Evolutionary conservation across 768 basidiomycete genomes (phyloP).

Genomic region (Termitomyces sp.): DNA sequence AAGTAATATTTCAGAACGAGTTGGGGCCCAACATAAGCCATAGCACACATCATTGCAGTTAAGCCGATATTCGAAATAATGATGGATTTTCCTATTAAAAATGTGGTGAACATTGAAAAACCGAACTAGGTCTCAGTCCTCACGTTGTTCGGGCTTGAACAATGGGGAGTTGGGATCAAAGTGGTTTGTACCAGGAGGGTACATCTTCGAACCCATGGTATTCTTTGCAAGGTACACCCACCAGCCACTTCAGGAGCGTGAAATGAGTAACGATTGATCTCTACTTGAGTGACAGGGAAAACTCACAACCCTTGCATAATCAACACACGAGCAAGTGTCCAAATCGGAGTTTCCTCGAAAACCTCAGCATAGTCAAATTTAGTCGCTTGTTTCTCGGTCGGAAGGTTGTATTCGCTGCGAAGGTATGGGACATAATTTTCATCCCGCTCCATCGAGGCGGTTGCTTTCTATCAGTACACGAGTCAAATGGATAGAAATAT

Average conservation of each 20-base stretch:
- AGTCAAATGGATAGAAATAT: background rate
- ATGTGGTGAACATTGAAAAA: background rate
- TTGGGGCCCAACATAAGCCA: constrained; percentile 19
- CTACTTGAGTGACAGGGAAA: background rate
- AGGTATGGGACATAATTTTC: constrained; percentile 66
- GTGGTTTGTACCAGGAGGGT: constrained; percentile 44
- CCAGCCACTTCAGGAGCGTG: constrained; percentile 17
- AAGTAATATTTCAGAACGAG: constrained; percentile 28
- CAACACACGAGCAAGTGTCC: constrained; percentile 35
- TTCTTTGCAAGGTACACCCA: constrained; percentile 31
- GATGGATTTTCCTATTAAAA: constrained; percentile 30
- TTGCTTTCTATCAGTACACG: constrained; percentile 40
- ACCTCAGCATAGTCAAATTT: constrained; percentile 40
- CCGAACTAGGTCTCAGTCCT: constrained; percentile 11
- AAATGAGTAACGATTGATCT: background rate
- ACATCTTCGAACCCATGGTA: constrained; percentile 41
- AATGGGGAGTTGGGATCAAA: constrained; percentile 33
- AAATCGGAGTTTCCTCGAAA: constrained; percentile 49
- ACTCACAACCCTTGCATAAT: constrained; percentile 43
- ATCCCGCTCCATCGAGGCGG: constrained; percentile 71
- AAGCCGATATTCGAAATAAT: constrained; percentile 30
- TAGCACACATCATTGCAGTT: constrained; percentile 18
- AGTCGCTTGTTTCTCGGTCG: constrained; percentile 30
- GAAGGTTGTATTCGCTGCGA: constrained; percentile 35
- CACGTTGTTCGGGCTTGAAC: constrained; percentile 35